A percentile compares a stretch with the other conserved stretches of the same genome.
Conservation (phyloP, 106 monocot species). For the Dendrobium catenatum region DNA sequence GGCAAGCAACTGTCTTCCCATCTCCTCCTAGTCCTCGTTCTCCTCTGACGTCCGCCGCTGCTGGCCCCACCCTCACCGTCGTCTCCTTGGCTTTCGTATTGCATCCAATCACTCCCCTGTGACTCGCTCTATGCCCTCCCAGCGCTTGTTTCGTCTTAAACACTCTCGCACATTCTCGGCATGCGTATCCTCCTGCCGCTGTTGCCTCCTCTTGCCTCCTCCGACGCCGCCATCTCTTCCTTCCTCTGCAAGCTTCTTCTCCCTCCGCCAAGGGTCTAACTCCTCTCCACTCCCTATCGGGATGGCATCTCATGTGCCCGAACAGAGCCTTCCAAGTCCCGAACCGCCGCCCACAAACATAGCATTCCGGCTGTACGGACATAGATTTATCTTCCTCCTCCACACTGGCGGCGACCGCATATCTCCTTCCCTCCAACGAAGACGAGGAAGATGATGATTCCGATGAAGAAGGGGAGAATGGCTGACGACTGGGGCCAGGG, state of each 20-base stretch:
- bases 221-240: background rate
- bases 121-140: conserved; percentile 8
- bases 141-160: background rate
- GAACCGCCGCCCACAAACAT: background rate
- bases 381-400: background rate
- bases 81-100: conserved; percentile 1
- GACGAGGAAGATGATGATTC: background rate
- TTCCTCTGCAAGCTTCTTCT: background rate
- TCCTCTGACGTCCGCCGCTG: background rate
- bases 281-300: background rate
- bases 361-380: background rate
- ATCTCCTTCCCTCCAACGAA: background rate
- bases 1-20: background rate
- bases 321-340: background rate
- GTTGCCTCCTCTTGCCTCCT: too few relatives aligned
- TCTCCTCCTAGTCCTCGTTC: background rate
- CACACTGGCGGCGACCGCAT: background rate
- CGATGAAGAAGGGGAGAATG: background rate
- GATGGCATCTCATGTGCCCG: conserved; percentile 8
- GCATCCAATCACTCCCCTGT: conserved; percentile 8
- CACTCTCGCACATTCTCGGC: conserved; percentile 1
- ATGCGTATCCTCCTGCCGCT: background rate
- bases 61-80: background rate
- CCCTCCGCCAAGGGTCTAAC: background rate
- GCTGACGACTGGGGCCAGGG: background rate